A percentile compares a stretch with the other conserved stretches of the same genome.
These are phyloP conservation scores for Pestalotiopsis sp. DNA, from an alignment of 2,329 filamentous ascomycete species.

Conservation along the genomic window DNA sequence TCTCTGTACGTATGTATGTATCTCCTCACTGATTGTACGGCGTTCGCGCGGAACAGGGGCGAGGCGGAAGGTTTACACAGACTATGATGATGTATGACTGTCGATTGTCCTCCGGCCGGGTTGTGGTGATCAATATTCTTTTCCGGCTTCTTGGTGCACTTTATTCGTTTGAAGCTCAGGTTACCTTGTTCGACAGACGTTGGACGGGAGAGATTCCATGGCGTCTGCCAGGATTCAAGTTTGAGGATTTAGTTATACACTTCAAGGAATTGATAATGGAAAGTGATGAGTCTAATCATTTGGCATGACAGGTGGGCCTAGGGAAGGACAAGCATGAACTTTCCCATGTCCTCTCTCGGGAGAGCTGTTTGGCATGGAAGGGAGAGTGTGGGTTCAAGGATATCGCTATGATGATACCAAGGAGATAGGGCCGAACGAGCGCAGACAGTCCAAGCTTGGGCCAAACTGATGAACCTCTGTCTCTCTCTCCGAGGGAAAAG, in stretches of 20 bases:
- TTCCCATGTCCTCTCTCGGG: not conserved
- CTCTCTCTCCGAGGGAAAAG: not conserved
- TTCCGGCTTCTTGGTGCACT: not conserved
- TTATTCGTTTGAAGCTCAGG: not conserved
- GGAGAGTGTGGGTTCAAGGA: conserved; percentile 5
- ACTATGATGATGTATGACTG: not conserved
- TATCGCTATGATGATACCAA: not conserved
- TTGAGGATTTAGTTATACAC: not conserved
- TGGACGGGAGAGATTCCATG: not conserved
- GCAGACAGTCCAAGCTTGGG: not conserved
- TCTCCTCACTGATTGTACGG: not conserved
- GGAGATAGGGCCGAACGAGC: not conserved
- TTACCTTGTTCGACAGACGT: not conserved
- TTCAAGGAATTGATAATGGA: not conserved
- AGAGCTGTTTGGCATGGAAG: not conserved
- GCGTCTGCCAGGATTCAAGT: not conserved
- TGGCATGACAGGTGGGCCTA: not conserved
- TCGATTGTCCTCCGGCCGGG: not conserved
- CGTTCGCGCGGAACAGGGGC: not conserved
- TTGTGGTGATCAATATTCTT: not conserved
- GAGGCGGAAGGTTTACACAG: conserved; percentile 4
- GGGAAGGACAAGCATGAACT: not conserved
- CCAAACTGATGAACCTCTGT: not conserved
- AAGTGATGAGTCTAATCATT: not conserved
- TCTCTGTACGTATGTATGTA: not conserved